phyloP scores from a whole-genome alignment of 2,329 filamentous ascomycete genomes.

The Purpureocillium lavendulum region DNA sequence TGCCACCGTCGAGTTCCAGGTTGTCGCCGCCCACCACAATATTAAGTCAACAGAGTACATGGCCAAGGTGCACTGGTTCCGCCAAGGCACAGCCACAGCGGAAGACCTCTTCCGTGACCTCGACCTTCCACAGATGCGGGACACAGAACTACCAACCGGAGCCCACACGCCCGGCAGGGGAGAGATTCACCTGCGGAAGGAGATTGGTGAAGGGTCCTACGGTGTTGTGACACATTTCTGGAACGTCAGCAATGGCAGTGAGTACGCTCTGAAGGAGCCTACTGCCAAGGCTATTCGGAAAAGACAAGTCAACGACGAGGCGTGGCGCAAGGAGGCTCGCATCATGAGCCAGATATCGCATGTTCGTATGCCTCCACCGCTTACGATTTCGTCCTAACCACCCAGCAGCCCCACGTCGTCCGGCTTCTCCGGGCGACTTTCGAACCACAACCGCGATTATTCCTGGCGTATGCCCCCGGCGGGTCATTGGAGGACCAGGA shows the following conservation, averaged over 20 bases:
- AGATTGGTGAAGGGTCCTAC: constrained; percentile 10
- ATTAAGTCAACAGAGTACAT: constrained; percentile 9
- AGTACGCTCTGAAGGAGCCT: constrained; percentile 14
- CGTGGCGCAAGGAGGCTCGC: constrained; percentile 12
- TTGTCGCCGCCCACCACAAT: constrained; percentile 6
- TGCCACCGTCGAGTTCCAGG: constrained; percentile 2
- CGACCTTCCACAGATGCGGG: not conserved
- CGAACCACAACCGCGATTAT: constrained; percentile 3
- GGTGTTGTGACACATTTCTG: constrained; percentile 11
- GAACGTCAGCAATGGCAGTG: constrained; percentile 14
- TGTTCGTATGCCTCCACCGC: constrained; percentile 6
- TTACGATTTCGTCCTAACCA: not conserved
- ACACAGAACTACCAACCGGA: constrained; percentile 5
- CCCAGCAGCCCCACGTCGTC: constrained; percentile 8
- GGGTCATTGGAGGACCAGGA: constrained; percentile 4
- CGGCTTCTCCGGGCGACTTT: constrained; percentile 1
- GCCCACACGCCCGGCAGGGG: constrained; percentile 6
- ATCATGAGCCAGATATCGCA: constrained; percentile 14
- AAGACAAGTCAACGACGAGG: not conserved
- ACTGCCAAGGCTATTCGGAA: not conserved
- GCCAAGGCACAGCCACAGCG: constrained; percentile 6
- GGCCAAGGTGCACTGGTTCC: constrained; percentile 10
- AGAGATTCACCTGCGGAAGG: constrained; percentile 7
- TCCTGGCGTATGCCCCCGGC: constrained; percentile 7
- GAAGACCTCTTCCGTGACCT: constrained; percentile 8